Evolutionary conservation across 345 rosid genomes (phyloP).

Genomic region (Gossypium bickii): DNA sequence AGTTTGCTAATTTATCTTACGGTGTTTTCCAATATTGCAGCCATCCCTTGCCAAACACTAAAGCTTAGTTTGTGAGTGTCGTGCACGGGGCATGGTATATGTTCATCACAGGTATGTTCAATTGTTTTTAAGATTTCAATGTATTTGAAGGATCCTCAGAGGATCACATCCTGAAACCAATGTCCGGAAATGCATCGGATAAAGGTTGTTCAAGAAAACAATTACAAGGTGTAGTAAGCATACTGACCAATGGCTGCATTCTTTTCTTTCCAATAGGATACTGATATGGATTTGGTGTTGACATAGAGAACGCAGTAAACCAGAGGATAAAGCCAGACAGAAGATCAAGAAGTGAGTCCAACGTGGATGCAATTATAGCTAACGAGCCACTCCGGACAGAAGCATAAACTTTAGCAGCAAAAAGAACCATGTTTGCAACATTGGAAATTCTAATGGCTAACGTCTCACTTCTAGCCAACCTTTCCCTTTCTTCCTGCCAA

Average conservation of each 20-base stretch:
- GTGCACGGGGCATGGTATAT: background rate
- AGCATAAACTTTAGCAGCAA: constrained; percentile 92
- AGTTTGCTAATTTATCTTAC: background rate
- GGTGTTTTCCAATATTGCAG: background rate
- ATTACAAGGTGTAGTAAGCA: background rate
- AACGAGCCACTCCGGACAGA: constrained; percentile 84
- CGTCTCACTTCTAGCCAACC: constrained; percentile 81
- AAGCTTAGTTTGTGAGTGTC: background rate
- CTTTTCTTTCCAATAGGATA: constrained; percentile 97
- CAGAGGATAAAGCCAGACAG: constrained; percentile 97
- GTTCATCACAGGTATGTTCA: background rate
- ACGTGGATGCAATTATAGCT: constrained; percentile 92
- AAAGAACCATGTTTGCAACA: constrained; percentile 87
- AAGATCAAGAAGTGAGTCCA: constrained; percentile 98
- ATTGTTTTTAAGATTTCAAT: background rate
- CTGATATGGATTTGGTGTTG: constrained; percentile 88
- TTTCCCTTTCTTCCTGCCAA: constrained; percentile 81
- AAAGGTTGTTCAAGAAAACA: background rate
- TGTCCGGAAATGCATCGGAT: background rate
- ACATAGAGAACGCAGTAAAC: constrained; percentile 99
- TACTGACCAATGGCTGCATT: constrained; percentile 96
- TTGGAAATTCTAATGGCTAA: constrained; percentile 89
- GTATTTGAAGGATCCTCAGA: background rate
- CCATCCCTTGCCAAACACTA: too few relatives aligned
- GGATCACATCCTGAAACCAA: background rate